These are phyloP conservation scores for Mortierella sp. DNA, from an alignment of 371 early-diverging fungal genomes.

Conservation along the genomic window DNA sequence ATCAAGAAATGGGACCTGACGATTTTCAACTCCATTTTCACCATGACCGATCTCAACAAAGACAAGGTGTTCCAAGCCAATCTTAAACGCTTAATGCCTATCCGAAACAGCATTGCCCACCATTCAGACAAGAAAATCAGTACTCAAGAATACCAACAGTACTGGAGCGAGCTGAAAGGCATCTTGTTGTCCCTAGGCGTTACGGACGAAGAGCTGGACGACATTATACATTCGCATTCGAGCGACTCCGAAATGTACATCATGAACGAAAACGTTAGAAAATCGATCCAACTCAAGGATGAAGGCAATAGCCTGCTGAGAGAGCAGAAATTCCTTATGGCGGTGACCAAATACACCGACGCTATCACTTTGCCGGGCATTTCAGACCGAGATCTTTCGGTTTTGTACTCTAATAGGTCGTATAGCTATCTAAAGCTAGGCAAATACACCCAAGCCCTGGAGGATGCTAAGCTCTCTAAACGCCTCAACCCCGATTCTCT, in stretches of 20 bases:
- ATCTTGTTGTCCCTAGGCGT: conserved; percentile 32
- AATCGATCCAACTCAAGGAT: conserved; percentile 28
- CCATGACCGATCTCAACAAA: conserved; percentile 39
- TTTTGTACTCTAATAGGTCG: conserved; percentile 36
- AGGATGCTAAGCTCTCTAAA: conserved; percentile 32
- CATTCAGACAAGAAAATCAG: conserved; percentile 34
- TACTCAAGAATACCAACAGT: conserved; percentile 32
- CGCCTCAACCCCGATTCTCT: conserved; percentile 31
- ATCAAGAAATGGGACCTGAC: conserved; percentile 36
- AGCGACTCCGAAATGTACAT: conserved; percentile 33
- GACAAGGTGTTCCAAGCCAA: conserved; percentile 32
- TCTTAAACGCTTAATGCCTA: conserved; percentile 31
- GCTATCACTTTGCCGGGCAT: conserved; percentile 35
- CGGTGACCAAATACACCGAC: conserved; percentile 35
- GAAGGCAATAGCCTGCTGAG: conserved; percentile 32
- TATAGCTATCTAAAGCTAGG: conserved; percentile 27
- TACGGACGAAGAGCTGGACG: conserved; percentile 39
- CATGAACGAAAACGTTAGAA: conserved; percentile 29
- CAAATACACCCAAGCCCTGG: conserved; percentile 28
- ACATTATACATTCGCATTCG: conserved; percentile 36
- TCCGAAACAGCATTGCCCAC: conserved; percentile 36
- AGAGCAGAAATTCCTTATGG: conserved; percentile 24
- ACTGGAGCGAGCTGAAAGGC: conserved; percentile 33
- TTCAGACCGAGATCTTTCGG: conserved; percentile 28
- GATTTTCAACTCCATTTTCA: conserved; percentile 32